These are phyloP conservation scores for Prunella vulgaris DNA, from an alignment of 257 asterid genomes.

Conservation along the genomic window DNA sequence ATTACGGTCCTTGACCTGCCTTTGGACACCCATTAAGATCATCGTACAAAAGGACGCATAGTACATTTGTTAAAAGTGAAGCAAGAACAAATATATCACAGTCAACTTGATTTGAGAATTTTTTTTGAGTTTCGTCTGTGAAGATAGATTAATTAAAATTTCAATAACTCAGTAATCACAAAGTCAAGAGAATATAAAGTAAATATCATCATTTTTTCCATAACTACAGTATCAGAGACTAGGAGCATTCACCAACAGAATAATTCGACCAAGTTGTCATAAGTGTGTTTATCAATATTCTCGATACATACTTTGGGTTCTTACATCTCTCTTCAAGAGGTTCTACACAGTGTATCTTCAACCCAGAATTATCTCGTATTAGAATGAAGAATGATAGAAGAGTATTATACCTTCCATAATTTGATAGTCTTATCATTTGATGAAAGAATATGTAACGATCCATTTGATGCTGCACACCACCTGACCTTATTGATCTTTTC, in stretches of 20 bases:
- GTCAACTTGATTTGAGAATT: slow-evolving; percentile 9
- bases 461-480: slow-evolving; percentile 58
- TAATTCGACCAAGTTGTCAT: neutral
- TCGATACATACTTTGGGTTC: neutral
- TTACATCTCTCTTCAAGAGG: neutral
- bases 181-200: neutral
- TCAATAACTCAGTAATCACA: slow-evolving; percentile 7
- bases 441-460: slow-evolving; percentile 58
- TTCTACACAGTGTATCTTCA: neutral
- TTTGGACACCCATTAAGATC: slow-evolving; percentile 29
- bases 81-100: neutral
- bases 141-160: neutral
- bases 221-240: neutral
- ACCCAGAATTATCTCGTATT: neutral
- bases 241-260: neutral
- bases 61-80: neutral
- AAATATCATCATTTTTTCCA: neutral
- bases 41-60: slow-evolving; percentile 8
- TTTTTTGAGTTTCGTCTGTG: slow-evolving; percentile 5
- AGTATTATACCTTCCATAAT: slow-evolving; percentile 69
- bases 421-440: slow-evolving; percentile 80
- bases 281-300: neutral
- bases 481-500: slow-evolving; percentile 66
- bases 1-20: slow-evolving; percentile 73
- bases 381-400: slow-evolving; percentile 1